phyloP scores from a whole-genome alignment of 768 basidiomycete genomes.

The Suillus bovinus region DNA sequence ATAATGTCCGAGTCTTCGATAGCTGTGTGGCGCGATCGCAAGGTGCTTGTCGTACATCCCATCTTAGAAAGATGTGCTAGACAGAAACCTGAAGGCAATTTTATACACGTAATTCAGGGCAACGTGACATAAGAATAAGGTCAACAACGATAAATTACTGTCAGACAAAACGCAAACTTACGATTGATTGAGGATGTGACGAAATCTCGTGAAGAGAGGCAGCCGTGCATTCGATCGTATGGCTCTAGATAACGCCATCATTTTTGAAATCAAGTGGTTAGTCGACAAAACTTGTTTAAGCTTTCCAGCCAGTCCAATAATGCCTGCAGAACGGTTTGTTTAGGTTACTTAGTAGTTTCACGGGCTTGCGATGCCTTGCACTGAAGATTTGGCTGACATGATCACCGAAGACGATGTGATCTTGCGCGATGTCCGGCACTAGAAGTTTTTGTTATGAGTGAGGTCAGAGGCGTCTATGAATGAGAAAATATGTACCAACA shows the following conservation, averaged over 20 bases:
- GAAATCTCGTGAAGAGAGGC: neutral
- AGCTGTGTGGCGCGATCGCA: neutral
- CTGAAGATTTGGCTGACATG: neutral
- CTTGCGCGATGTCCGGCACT: neutral
- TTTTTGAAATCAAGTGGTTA: neutral
- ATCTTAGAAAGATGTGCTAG: neutral
- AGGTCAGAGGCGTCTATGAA: neutral
- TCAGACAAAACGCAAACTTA: neutral
- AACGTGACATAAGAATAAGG: neutral
- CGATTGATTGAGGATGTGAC: neutral
- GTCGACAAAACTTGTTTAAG: neutral
- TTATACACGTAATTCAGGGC: neutral
- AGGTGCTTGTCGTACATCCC: neutral
- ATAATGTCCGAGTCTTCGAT: neutral
- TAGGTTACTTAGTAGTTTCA: neutral
- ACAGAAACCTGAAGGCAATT: constrained; percentile 3
- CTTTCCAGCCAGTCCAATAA: neutral
- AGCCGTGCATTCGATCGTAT: neutral
- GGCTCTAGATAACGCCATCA: neutral
- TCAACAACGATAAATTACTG: neutral
- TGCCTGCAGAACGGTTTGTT: neutral
- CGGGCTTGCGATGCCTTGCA: neutral
- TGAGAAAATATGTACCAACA: neutral
- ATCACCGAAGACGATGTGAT: neutral
- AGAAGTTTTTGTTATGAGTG: neutral